Evolutionary conservation across 2,329 filamentous ascomycete genomes (phyloP).

Genomic region (Sporothrix dimorphospora): DNA sequence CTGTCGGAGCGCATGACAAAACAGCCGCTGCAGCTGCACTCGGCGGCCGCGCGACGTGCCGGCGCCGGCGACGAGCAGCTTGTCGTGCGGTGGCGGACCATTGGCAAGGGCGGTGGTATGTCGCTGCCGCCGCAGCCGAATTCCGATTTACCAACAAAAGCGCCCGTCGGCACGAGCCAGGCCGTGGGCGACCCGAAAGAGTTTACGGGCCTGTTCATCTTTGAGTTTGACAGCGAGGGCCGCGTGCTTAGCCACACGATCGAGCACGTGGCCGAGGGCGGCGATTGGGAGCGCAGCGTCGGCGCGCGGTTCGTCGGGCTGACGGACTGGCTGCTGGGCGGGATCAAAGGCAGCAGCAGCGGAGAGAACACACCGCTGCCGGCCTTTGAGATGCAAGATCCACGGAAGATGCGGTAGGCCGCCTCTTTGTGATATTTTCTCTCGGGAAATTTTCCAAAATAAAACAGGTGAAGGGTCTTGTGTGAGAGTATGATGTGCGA

Average conservation of each 20-base stretch:
- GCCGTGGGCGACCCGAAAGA: conserved; percentile 54
- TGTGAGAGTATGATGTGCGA: background rate
- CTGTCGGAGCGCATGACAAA: conserved; percentile 85
- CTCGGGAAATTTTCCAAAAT: background rate
- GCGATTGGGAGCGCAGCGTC: conserved; percentile 79
- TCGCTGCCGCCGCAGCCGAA: background rate
- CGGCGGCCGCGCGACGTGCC: conserved; percentile 46
- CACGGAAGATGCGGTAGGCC: conserved; percentile 28
- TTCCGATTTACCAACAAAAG: conserved; percentile 43
- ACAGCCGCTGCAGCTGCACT: conserved; percentile 48
- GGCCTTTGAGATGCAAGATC: conserved; percentile 32
- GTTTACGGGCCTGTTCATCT: conserved; percentile 91
- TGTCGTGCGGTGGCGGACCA: conserved; percentile 86
- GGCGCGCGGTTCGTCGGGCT: conserved; percentile 84
- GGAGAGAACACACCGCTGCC: conserved; percentile 32
- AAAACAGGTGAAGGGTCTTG: background rate
- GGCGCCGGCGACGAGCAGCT: conserved; percentile 74
- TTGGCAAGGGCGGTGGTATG: conserved; percentile 40
- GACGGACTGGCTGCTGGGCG: conserved; percentile 92
- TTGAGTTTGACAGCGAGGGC: conserved; percentile 89
- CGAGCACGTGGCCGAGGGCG: conserved; percentile 84
- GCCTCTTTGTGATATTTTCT: background rate
- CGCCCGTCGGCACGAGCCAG: conserved; percentile 40
- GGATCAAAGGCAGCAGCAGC: conserved; percentile 55
- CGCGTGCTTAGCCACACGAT: conserved; percentile 87